phyloP scores from a whole-genome alignment of 441 rosid species.

The Manihot esculenta region DNA sequence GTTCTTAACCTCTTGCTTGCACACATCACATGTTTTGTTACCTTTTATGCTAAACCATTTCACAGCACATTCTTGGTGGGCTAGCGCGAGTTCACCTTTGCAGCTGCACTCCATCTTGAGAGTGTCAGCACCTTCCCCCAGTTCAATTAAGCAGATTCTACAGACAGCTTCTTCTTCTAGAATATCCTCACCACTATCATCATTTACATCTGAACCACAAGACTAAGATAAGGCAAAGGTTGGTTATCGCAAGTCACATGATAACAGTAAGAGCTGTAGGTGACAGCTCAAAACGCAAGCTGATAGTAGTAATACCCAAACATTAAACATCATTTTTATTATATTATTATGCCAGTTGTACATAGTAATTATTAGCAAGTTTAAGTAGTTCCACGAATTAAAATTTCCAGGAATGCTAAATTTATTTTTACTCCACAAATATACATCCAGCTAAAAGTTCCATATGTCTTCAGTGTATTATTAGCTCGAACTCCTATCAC shows the following conservation, averaged over 20 bases:
- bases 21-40: conserved; percentile 76
- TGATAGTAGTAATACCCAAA: neutral
- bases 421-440: neutral
- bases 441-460: neutral
- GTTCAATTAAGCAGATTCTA: conserved; percentile 65
- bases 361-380: too few relatives aligned
- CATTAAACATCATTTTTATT: too few relatives aligned
- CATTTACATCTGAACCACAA: conserved; percentile 59
- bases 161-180: conserved; percentile 77
- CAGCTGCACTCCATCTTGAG: conserved; percentile 87
- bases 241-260: conserved; percentile 40
- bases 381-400: neutral
- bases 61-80: conserved; percentile 72
- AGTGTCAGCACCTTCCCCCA: conserved; percentile 66
- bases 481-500: neutral
- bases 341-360: neutral
- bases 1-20: conserved; percentile 71
- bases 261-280: conserved; percentile 9
- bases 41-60: conserved; percentile 90
- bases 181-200: conserved; percentile 56
- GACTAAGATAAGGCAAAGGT: conserved; percentile 61
- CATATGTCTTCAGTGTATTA: neutral
- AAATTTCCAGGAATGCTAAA: neutral
- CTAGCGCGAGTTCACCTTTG: conserved; percentile 76
- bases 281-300: conserved; percentile 13